Base-by-base conservation (phyloP, 768 basidiomycete species). In the Pulveroboletus ravenelii region DNA sequence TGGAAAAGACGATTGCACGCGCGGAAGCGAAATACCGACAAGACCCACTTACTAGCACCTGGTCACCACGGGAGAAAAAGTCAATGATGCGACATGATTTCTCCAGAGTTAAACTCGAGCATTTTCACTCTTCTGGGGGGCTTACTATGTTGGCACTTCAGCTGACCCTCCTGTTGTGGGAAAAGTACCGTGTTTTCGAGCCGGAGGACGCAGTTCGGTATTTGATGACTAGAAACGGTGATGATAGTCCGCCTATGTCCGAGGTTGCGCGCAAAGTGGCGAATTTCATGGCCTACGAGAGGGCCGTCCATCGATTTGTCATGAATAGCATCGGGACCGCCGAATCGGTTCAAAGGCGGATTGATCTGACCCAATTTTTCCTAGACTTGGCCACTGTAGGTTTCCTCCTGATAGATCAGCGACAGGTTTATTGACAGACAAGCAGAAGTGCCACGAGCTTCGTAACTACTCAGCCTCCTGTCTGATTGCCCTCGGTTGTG, bases 381-480 rank as follows among this genome's bases (percentile, higher is more conserved):
- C 41, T 78, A 23, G 74, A 78, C 46, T 53, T 78, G 41, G 74
- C 78, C 18, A 64, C 55, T 12, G 78, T 80, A 51, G 50, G 59
- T 34, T 23, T 41, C 44, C 17, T 41, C n/a, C n/a, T 39, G 29
- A 42, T 25, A 17, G 10, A 50, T 12, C 17, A 10, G 34, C 1
- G 35, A n/a, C 10, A 7, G 12, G 12, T 12, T n/a, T 17, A 18
- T 36, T 64, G 41, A 57, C 45, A 15, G 25, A 13, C 5, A 8
- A 3, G 53, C 48, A 81, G 79, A 63, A 68, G 47, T 79, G 76
- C 41, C 62, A 78, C 30, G 63, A 66, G 18, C 60, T 76, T 23
- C 70, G 75, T 32, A 79, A 81, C 50, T 80, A 72, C 49, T 72
- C 71, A 30, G 66, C 63, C 13, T 72, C 77, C 14, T 67, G 70